Evolutionary conservation across 2,329 filamentous ascomycete genomes (phyloP), one percentile per base, ranked within the genome.

Genomic region (Botrytis deweyae): DNA sequence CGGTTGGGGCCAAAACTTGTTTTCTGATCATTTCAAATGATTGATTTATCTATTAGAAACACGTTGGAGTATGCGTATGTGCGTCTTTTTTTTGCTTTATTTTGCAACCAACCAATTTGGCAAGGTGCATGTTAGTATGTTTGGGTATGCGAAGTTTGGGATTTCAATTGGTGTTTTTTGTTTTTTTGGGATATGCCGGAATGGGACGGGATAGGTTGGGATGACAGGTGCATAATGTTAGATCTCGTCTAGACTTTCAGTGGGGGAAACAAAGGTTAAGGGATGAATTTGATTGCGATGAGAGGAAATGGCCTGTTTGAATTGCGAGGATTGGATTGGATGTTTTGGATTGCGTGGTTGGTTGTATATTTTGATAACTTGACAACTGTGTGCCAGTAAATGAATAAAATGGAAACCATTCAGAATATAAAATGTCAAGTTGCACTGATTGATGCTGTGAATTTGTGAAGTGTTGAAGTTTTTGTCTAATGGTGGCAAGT

Each of bases 201-300:
- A 55, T 67, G 10, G 65, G 46, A 52, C 18, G 44, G 44, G 44
- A 67, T 67, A 25, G 38, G 61, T 18, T 55, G 46, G 46, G 49
- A 68, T n/a, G 46, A 68, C 40, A 42, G 44, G 49, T 40, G 65
- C 65, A 29, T 68, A 68, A 68, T 68, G 65, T 68, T 68, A 68
- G 36, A 68, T 68, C 25, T 55, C 18, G 25, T 64, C 62, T 64
- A 64, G 62, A 44, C 65, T 55, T 55, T 40, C 65, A 58, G 49
- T n/a, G 6, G 22, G 36, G 65, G 36, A 29, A 68, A 29, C 10
- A 22, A 55, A 33, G 49, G 25, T 29, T 58, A 68, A 55, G 40
- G 62, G 40, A 46, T 20, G 62, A 46, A 42, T 33, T 29, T 29
- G 36, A 64, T n/a, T 44, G 40, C 8, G 42, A 64, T 64, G 62